Conservation (phyloP, 1,284 basidiomycete species). For the Leccinum fallax region DNA sequence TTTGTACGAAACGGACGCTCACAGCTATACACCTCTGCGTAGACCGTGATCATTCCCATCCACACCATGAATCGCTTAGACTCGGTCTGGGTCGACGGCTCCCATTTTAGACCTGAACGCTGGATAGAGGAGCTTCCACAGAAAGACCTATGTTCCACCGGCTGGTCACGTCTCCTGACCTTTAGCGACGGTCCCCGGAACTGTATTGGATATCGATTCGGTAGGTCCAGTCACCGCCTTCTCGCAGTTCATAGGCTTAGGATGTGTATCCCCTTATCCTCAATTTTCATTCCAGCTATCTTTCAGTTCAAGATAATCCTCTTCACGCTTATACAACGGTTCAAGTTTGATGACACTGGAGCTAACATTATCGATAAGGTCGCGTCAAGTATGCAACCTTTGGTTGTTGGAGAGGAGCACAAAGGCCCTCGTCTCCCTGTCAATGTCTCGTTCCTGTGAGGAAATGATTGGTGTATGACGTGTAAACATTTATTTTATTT, state of each 20-base stretch:
- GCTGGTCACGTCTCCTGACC: slow-evolving; percentile 12
- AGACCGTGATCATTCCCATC: slow-evolving; percentile 11
- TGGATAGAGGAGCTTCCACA: slow-evolving; percentile 8
- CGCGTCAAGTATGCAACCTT: slow-evolving; percentile 13
- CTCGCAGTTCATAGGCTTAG: not conserved
- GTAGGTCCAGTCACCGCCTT: not conserved
- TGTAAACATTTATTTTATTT: not conserved
- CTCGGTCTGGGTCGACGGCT: slow-evolving; percentile 7
- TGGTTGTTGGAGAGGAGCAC: slow-evolving; percentile 13
- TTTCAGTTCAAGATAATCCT: slow-evolving; percentile 16
- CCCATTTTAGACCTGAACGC: slow-evolving; percentile 6
- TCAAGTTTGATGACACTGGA: slow-evolving; percentile 5
- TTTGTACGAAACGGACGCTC: not conserved
- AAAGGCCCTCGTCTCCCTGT: slow-evolving; percentile 10
- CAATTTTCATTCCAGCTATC: slow-evolving; percentile 1
- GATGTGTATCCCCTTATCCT: not conserved
- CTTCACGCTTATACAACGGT: slow-evolving; percentile 5
- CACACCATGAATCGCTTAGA: slow-evolving; percentile 10
- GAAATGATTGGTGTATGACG: not conserved
- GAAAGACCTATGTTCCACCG: slow-evolving; percentile 10
- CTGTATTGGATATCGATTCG: slow-evolving; percentile 10
- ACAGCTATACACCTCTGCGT: not conserved
- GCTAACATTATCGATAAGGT: slow-evolving; percentile 2
- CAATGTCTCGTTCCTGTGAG: slow-evolving; percentile 2
- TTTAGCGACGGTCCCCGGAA: slow-evolving; percentile 16